Evolutionary conservation across 192 early-diverging fungal species (phyloP).

Genomic region (Gorgonomyces haynaldii): DNA sequence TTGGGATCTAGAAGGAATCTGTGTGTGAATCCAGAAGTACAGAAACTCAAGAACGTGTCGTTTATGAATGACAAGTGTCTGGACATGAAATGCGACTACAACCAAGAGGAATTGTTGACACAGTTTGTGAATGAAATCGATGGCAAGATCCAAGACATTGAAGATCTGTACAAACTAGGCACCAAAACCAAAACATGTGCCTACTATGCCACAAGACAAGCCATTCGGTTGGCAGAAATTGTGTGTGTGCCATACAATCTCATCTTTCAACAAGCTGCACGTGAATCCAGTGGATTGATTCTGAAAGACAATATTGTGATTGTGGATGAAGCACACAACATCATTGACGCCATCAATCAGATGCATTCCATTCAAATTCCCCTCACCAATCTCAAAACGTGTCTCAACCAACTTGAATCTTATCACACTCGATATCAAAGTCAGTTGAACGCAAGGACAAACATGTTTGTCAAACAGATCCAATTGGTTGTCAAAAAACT

Average conservation of each 20-base stretch:
- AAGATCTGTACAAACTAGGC: slow-evolving; percentile 65
- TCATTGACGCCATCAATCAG: slow-evolving; percentile 56
- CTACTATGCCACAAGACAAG: slow-evolving; percentile 69
- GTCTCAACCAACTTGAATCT: slow-evolving; percentile 41
- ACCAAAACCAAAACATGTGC: slow-evolving; percentile 50
- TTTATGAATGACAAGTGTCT: slow-evolving; percentile 73
- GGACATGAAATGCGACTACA: slow-evolving; percentile 39
- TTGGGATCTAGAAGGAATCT: slow-evolving; percentile 73
- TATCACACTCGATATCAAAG: slow-evolving; percentile 63
- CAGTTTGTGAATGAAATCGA: slow-evolving; percentile 5
- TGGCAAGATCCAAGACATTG: slow-evolving; percentile 57
- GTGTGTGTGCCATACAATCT: slow-evolving; percentile 86
- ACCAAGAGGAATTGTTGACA: slow-evolving; percentile 33
- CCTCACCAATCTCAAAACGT: slow-evolving; percentile 16
- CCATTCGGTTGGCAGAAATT: slow-evolving; percentile 37
- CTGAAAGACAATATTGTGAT: slow-evolving; percentile 68
- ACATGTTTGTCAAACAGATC: slow-evolving; percentile 65
- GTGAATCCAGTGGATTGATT: slow-evolving; percentile 63
- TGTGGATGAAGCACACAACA: slow-evolving; percentile 50
- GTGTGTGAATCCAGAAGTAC: slow-evolving; percentile 68
- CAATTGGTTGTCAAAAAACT: not conserved
- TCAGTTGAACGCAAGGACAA: slow-evolving; percentile 58
- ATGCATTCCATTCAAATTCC: slow-evolving; percentile 37
- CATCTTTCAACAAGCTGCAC: slow-evolving; percentile 57
- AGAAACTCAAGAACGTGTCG: slow-evolving; percentile 25